Conservation (phyloP, 2,329 filamentous ascomycete species). For the Mollisia scopiformis region DNA sequence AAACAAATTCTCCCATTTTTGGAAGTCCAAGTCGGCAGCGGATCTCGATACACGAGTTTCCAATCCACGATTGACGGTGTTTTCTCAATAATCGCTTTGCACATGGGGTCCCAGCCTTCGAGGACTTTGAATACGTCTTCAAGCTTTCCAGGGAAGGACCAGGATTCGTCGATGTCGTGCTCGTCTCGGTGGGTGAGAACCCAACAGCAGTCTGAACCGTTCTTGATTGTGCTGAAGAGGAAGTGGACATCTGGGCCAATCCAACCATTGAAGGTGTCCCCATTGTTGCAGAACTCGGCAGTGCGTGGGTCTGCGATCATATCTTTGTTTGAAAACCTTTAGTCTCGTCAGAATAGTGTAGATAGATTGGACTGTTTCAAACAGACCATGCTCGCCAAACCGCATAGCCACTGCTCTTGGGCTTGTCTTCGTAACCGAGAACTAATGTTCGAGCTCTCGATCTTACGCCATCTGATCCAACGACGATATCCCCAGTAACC, state of each 20-base stretch:
- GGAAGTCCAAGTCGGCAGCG: constrained; percentile 35
- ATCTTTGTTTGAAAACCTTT: constrained; percentile 48
- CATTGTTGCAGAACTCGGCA: constrained; percentile 22
- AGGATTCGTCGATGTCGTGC: constrained; percentile 49
- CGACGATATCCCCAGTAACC: constrained; percentile 49
- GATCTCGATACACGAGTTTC: constrained; percentile 36
- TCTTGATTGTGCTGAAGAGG: constrained; percentile 54
- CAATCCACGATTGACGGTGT: constrained; percentile 34
- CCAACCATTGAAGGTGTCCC: constrained; percentile 29
- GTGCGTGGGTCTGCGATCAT: constrained; percentile 38
- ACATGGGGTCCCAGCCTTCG: constrained; percentile 29
- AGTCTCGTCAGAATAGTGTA: background rate
- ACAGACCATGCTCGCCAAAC: constrained; percentile 53
- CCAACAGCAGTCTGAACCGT: constrained; percentile 56
- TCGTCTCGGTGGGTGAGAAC: constrained; percentile 52
- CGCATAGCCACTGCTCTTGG: constrained; percentile 53
- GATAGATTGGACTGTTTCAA: background rate
- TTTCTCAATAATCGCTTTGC: constrained; percentile 25
- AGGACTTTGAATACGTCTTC: constrained; percentile 30
- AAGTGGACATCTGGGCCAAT: constrained; percentile 51
- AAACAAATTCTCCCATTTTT: constrained; percentile 40
- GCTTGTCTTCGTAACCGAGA: constrained; percentile 53
- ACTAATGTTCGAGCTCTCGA: constrained; percentile 55
- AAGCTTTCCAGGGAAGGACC: constrained; percentile 36
- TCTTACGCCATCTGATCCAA: constrained; percentile 58